phyloP scores from a whole-genome alignment of 2,329 filamentous ascomycete species.

The Bertia moriformis region DNA sequence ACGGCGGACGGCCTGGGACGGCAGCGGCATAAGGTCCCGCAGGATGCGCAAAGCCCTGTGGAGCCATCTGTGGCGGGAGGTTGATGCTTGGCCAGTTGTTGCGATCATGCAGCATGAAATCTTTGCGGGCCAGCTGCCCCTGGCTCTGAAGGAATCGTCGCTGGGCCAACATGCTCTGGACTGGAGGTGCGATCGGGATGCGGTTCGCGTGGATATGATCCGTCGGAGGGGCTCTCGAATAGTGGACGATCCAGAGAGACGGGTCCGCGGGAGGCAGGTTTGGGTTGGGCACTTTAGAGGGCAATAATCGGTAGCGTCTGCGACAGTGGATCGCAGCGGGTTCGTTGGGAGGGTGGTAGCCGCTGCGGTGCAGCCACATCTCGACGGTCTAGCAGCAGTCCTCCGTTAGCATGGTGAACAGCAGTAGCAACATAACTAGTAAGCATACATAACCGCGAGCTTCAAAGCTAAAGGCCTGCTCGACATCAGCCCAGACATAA shows the following conservation, averaged over 20 bases:
- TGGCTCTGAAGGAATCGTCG: slow-evolving; percentile 54
- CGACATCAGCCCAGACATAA: slow-evolving; percentile 75
- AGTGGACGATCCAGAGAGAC: slow-evolving; percentile 82
- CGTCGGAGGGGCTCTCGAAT: slow-evolving; percentile 60
- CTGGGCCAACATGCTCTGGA: slow-evolving; percentile 44
- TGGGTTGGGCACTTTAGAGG: slow-evolving; percentile 54
- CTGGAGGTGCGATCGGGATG: slow-evolving; percentile 48
- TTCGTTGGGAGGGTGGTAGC: slow-evolving; percentile 63
- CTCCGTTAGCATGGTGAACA: slow-evolving; percentile 7
- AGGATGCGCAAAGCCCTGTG: slow-evolving; percentile 29
- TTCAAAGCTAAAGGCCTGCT: slow-evolving; percentile 64
- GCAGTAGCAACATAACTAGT: too few relatives aligned
- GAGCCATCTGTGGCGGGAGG: slow-evolving; percentile 39
- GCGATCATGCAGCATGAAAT: slow-evolving; percentile 86
- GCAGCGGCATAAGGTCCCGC: slow-evolving; percentile 20
- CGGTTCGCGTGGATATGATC: slow-evolving; percentile 58
- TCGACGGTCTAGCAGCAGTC: slow-evolving; percentile 60
- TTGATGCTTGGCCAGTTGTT: slow-evolving; percentile 79
- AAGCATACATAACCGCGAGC: slow-evolving; percentile 41
- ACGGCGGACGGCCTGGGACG: slow-evolving; percentile 31
- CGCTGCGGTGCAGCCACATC: slow-evolving; percentile 68
- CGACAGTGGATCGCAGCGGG: slow-evolving; percentile 62
- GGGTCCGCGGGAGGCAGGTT: slow-evolving; percentile 62
- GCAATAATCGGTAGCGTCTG: slow-evolving; percentile 71
- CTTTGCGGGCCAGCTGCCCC: slow-evolving; percentile 73